phyloP scores from a whole-genome alignment of 78 protist species.

The Polysphondylium violaceum region DNA sequence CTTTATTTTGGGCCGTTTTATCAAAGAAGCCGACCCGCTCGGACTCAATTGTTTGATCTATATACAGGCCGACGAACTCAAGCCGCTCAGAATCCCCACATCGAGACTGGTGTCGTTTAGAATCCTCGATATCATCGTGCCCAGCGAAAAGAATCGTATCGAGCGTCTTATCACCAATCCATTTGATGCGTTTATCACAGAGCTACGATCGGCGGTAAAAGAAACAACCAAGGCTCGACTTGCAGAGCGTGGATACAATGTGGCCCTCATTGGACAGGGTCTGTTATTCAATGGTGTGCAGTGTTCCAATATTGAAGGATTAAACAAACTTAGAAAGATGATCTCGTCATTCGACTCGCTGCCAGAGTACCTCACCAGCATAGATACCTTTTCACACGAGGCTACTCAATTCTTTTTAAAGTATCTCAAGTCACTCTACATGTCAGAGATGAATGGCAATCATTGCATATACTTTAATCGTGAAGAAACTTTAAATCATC shows the following conservation, averaged over 20 bases:
- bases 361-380: background rate
- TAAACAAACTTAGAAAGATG: background rate
- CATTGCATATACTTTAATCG: constrained; percentile 11
- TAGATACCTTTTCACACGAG: constrained; percentile 20
- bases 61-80: constrained; percentile 28
- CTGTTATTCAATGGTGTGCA: constrained; percentile 3
- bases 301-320: constrained; percentile 2
- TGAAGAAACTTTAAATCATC: background rate
- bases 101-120: constrained; percentile 34
- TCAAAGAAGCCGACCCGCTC: constrained; percentile 47
- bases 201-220: constrained; percentile 24
- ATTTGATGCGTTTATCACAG: constrained; percentile 56
- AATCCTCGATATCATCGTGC: constrained; percentile 7
- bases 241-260: constrained; percentile 26
- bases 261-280: background rate
- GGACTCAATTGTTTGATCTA: constrained; percentile 56
- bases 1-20: constrained; percentile 44
- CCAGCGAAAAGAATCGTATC: background rate
- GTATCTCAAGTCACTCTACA: constrained; percentile 23
- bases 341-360: background rate
- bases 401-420: constrained; percentile 5
- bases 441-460: constrained; percentile 24
- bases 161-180: constrained; percentile 63
- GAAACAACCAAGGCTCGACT: constrained; percentile 3
- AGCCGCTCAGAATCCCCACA: constrained; percentile 12